Base-by-base conservation (phyloP, 1,284 basidiomycete genomes). In the Blastosporella zonata region DNA sequence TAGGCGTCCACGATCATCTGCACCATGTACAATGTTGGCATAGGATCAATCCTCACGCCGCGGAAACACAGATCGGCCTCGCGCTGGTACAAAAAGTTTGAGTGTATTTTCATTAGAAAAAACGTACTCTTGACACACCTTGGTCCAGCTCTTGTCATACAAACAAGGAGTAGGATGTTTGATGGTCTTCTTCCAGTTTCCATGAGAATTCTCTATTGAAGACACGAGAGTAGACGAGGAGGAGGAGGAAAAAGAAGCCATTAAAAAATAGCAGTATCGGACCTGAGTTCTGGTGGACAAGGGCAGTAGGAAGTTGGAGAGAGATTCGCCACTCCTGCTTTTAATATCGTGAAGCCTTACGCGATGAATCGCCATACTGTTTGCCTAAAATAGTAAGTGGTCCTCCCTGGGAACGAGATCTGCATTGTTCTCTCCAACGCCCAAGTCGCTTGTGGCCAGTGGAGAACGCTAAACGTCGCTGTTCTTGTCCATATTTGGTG, bases 1-100 rank as follows among this genome's bases (percentile, higher is more conserved):
- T 62, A 63, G 1, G 57, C 49, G 39, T 62, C 58, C 5, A 56
- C 58, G 17, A 63, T 38, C 59, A 63, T 61, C 41, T 63, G 60
- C 47, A 57, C 37, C 31, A 61, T 42, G 31, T 56, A 41, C 54
- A 61, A 47, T 4, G 51, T 55, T 2, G 53, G 47, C 12, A 46
- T 13, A 18, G 59, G 57, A 33, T 57, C 41, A 12, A 23, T 50
- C 21, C 9, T 6, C 27, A 33, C 38, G 13, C 12, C 28, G 4
- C 10, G 37, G 21, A 46, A 46, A n/a, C 25, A 20, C 3, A 18
- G 21, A 15, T 23, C 37, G 15, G 18, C 21, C 35, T 55, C 55
- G 20, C 34, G 27, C 53, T 54, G 23, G 10, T 29, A 6, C 12
- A 6, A 42, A 5, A 27, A 27, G 2, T 12, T 40, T 7, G 21